Conservation (phyloP, 2,329 filamentous ascomycete species). For the Cordyceps tenuipes region DNA sequence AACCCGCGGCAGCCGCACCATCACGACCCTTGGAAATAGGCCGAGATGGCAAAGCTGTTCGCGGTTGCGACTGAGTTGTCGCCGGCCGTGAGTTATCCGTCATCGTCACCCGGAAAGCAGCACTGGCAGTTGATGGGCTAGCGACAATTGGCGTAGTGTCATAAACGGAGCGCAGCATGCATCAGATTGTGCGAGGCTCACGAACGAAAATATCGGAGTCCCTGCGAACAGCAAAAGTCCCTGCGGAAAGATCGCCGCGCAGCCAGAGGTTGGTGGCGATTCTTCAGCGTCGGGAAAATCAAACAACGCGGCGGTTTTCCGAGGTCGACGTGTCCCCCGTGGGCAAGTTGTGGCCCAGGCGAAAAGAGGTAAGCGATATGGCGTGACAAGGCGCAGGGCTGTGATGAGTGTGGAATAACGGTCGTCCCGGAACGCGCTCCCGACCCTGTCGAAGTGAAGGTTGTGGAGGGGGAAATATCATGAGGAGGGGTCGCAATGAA, state of each 20-base stretch:
- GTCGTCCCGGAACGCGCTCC: background rate
- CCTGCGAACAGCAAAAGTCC: background rate
- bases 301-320: background rate
- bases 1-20: conserved; percentile 1
- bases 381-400: conserved; percentile 5
- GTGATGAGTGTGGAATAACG: background rate
- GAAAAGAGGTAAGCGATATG: background rate
- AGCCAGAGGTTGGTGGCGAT: background rate
- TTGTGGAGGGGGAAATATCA: conserved; percentile 6
- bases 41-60: conserved; percentile 31
- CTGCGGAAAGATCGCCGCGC: background rate
- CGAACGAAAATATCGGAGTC: background rate
- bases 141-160: conserved; percentile 4
- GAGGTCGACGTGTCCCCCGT: background rate
- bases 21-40: conserved; percentile 27
- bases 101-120: conserved; percentile 17
- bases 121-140: background rate
- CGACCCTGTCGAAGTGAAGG: conserved; percentile 1
- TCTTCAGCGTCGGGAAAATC: conserved; percentile 2
- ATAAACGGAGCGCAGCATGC: conserved; percentile 2
- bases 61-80: conserved; percentile 20
- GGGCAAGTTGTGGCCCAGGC: background rate
- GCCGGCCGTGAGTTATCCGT: conserved; percentile 22
- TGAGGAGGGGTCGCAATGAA: background rate
- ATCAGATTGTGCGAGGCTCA: background rate